phyloP scores from a whole-genome alignment of 257 asterid genomes.

The Craterostigma plantagineum region DNA sequence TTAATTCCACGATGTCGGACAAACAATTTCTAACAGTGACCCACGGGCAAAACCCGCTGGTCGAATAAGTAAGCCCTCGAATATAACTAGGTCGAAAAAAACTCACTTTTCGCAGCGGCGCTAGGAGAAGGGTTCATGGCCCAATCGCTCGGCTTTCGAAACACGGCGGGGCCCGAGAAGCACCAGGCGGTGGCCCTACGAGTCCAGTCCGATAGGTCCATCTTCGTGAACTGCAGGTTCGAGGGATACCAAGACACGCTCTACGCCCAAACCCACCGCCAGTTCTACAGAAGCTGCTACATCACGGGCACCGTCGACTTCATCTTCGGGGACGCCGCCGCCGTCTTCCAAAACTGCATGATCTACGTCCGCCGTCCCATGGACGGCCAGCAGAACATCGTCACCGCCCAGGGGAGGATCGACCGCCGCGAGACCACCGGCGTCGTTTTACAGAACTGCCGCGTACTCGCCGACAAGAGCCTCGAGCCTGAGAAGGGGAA shows the following conservation, averaged over 20 bases:
- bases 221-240: constrained; percentile 59
- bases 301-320: constrained; percentile 55
- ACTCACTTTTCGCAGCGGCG: constrained; percentile 37
- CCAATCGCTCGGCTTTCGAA: constrained; percentile 59
- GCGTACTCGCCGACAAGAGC: constrained; percentile 27
- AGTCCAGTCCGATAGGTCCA: constrained; percentile 47
- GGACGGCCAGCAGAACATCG: constrained; percentile 37
- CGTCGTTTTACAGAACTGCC: constrained; percentile 44
- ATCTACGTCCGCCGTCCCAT: constrained; percentile 35
- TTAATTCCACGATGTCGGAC: too few relatives aligned
- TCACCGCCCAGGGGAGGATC: constrained; percentile 54
- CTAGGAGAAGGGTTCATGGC: constrained; percentile 60
- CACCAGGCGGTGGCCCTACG: constrained; percentile 83
- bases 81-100: too few relatives aligned
- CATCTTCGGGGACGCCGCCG: constrained; percentile 65
- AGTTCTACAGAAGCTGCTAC: constrained; percentile 59
- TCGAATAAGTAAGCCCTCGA: too few relatives aligned
- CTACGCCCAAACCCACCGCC: constrained; percentile 49
- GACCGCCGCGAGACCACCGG: constrained; percentile 54
- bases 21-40: too few relatives aligned
- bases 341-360: constrained; percentile 58
- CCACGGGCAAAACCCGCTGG: too few relatives aligned
- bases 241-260: constrained; percentile 57
- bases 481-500: constrained; percentile 34
- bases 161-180: constrained; percentile 81